These are phyloP conservation scores for Talaromyces sp. DNA, from an alignment of 2,329 filamentous ascomycete species.

Conservation along the genomic window DNA sequence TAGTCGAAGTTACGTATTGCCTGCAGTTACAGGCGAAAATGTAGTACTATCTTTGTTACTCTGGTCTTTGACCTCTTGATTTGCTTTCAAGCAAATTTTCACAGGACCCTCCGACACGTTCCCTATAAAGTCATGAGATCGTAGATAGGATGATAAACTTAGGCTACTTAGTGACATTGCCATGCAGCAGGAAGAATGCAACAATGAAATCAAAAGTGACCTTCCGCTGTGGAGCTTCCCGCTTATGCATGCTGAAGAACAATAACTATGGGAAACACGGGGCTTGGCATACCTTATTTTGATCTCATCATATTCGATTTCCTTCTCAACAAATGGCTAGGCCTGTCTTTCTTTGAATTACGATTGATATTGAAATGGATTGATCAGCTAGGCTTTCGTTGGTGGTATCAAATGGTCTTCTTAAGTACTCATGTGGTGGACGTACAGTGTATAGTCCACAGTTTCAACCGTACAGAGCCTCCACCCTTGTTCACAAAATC, in stretches of 20 bases:
- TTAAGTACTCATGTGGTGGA: neutral
- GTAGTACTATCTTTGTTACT: neutral
- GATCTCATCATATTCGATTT: slow-evolving; percentile 3
- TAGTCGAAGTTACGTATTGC: neutral
- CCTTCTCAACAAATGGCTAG: neutral
- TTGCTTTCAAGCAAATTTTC: neutral
- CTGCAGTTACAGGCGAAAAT: neutral
- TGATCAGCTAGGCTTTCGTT: neutral
- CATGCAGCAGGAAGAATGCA: neutral
- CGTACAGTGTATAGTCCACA: neutral
- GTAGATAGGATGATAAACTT: too few relatives aligned
- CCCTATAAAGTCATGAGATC: too few relatives aligned
- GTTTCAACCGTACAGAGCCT: neutral
- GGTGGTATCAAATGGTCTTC: neutral
- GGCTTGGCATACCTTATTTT: slow-evolving; percentile 16
- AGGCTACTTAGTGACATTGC: neutral
- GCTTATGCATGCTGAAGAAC: neutral
- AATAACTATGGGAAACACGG: slow-evolving; percentile 1
- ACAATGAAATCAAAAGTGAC: neutral
- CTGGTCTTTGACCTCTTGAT: neutral
- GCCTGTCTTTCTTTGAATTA: neutral
- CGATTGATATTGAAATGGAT: too few relatives aligned
- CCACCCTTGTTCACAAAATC: neutral
- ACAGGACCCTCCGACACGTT: too few relatives aligned
- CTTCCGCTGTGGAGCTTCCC: slow-evolving; percentile 6